phyloP scores from a whole-genome alignment of 805 yeast genomes.

The Ogataea wickerhamii region DNA sequence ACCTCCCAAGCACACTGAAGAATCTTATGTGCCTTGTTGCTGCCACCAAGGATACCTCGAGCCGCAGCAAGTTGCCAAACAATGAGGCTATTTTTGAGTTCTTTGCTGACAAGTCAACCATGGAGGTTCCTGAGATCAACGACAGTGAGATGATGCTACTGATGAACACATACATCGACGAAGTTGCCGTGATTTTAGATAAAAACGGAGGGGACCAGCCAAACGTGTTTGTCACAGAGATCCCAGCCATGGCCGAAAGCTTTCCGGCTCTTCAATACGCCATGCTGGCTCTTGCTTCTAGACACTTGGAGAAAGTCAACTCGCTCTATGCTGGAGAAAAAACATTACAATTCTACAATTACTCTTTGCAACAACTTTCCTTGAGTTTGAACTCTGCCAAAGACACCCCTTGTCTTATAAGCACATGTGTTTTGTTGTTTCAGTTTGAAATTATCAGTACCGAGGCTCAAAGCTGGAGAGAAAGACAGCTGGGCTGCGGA shows the following conservation, averaged over 20 bases:
- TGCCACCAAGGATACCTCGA: slow-evolving; percentile 22
- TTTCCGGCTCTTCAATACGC: slow-evolving; percentile 27
- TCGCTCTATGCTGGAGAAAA: slow-evolving; percentile 21
- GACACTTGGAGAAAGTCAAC: slow-evolving; percentile 25
- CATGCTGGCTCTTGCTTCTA: slow-evolving; percentile 28
- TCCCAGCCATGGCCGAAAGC: slow-evolving; percentile 38
- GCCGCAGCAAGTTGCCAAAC: slow-evolving; percentile 19
- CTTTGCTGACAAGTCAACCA: slow-evolving; percentile 25
- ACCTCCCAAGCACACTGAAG: slow-evolving; percentile 34
- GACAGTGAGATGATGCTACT: slow-evolving; percentile 34
- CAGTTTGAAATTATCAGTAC: slow-evolving; percentile 42
- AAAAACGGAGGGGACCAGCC: slow-evolving; percentile 23
- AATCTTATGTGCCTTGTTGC: slow-evolving; percentile 40
- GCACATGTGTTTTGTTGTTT: slow-evolving; percentile 40
- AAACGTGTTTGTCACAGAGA: slow-evolving; percentile 33
- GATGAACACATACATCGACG: slow-evolving; percentile 34
- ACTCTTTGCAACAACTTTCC: slow-evolving; percentile 31
- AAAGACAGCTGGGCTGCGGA: slow-evolving; percentile 38
- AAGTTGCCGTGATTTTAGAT: slow-evolving; percentile 32
- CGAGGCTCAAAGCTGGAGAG: slow-evolving; percentile 37
- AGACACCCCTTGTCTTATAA: slow-evolving; percentile 29
- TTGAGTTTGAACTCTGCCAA: slow-evolving; percentile 33
- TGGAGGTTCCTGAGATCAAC: slow-evolving; percentile 20
- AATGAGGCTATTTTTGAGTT: slow-evolving; percentile 26
- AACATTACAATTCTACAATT: slow-evolving; percentile 28